phyloP scores from a whole-genome alignment of 371 early-diverging fungal species.

The Mortierella sp. region DNA sequence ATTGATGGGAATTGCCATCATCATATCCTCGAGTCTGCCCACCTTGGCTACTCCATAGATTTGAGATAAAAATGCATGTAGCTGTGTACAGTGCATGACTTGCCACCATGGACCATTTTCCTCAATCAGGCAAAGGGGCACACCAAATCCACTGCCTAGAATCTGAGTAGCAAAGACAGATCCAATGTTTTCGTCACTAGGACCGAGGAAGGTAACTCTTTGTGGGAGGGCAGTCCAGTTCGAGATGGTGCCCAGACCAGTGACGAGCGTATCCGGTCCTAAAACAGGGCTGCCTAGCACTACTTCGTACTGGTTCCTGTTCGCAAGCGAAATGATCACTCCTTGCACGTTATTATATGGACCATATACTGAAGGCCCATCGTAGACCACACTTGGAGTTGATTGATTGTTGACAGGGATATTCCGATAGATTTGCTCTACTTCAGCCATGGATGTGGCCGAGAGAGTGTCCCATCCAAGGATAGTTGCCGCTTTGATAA shows the following conservation, averaged over 20 bases:
- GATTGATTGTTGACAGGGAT: background rate
- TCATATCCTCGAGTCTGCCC: constrained; percentile 32
- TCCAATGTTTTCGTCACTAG: constrained; percentile 24
- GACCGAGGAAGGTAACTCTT: constrained; percentile 26
- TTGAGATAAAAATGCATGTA: constrained; percentile 18
- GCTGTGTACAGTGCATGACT: constrained; percentile 16
- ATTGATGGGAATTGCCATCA: constrained; percentile 23
- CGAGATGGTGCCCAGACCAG: constrained; percentile 26
- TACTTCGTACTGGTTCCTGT: constrained; percentile 12
- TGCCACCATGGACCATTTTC: constrained; percentile 49
- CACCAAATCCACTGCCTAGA: constrained; percentile 27
- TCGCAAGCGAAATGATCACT: constrained; percentile 27
- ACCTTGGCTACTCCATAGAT: constrained; percentile 35
- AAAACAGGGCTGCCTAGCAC: constrained; percentile 18
- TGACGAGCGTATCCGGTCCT: constrained; percentile 8
- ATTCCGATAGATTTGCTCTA: constrained; percentile 8
- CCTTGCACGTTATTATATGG: constrained; percentile 32
- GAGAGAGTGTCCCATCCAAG: constrained; percentile 44
- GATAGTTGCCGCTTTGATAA: constrained; percentile 34
- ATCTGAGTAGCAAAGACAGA: constrained; percentile 28
- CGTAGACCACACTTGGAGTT: background rate
- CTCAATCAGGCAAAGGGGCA: constrained; percentile 48
- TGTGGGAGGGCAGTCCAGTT: constrained; percentile 26
- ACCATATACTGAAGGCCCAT: constrained; percentile 7
- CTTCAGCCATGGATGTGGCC: constrained; percentile 22